A percentile compares a stretch with the other conserved stretches of the same genome.
Evolutionary conservation across 2,329 filamentous ascomycete genomes (phyloP).

Genomic region (Albophoma yamanashiensis): DNA sequence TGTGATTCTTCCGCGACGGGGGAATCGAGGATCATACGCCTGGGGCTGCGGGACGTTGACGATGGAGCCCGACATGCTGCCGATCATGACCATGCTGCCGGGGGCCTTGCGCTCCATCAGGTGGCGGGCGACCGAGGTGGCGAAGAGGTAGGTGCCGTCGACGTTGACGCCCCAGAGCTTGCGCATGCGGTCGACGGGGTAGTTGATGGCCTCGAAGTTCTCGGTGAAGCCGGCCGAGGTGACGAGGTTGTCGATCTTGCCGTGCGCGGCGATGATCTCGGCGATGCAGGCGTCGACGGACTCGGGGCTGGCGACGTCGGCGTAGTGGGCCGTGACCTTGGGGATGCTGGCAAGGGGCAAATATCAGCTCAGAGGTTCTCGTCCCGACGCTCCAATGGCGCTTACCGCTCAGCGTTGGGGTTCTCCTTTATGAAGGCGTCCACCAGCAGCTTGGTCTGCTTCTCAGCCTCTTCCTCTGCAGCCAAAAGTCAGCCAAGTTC

Average conservation of each 20-base stretch:
- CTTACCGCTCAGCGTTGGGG: slow-evolving; percentile 58
- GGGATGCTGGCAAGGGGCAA: slow-evolving; percentile 45
- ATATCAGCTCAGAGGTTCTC: background rate
- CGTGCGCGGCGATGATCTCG: slow-evolving; percentile 49
- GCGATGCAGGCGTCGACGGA: slow-evolving; percentile 67
- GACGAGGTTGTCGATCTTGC: slow-evolving; percentile 82
- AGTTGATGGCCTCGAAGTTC: slow-evolving; percentile 86
- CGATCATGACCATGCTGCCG: slow-evolving; percentile 89
- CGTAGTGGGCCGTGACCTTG: slow-evolving; percentile 80
- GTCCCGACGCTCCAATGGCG: background rate
- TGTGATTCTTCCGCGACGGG: background rate
- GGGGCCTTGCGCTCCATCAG: slow-evolving; percentile 69
- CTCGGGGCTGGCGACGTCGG: slow-evolving; percentile 71
- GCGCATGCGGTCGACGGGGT: slow-evolving; percentile 82
- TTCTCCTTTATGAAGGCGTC: slow-evolving; percentile 71
- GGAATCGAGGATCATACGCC: slow-evolving; percentile 34
- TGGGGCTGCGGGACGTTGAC: slow-evolving; percentile 95
- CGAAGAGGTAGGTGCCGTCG: slow-evolving; percentile 82
- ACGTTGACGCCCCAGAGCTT: slow-evolving; percentile 95
- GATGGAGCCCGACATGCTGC: slow-evolving; percentile 87
- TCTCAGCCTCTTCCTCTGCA: slow-evolving; percentile 70
- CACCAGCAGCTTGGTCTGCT: slow-evolving; percentile 63
- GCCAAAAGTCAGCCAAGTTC: background rate
- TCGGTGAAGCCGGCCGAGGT: slow-evolving; percentile 96
- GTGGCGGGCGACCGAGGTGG: slow-evolving; percentile 74